These are phyloP conservation scores for Cephaloascus albidus DNA, from an alignment of 805 yeast genomes.

Conservation along the genomic window DNA sequence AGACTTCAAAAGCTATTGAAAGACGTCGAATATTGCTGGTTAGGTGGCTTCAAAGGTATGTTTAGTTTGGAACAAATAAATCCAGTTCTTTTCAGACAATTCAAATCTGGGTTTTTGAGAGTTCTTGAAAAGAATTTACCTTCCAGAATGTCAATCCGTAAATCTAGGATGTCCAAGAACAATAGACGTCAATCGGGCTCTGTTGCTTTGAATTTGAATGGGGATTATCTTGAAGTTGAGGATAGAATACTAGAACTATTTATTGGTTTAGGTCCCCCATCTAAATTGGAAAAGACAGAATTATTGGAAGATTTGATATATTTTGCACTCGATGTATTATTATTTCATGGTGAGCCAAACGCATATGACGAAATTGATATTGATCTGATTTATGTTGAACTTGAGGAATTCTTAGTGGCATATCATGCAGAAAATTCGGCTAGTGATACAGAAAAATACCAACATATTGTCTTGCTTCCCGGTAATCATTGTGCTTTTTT, in stretches of 20 bases:
- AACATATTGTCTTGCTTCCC: conserved; percentile 64
- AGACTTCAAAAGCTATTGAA: conserved; percentile 42
- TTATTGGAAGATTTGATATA: conserved; percentile 55
- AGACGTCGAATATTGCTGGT: conserved; percentile 56
- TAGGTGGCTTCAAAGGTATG: conserved; percentile 68
- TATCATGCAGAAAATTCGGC: conserved; percentile 9
- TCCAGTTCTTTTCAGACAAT: conserved; percentile 12
- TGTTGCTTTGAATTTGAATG: conserved; percentile 3
- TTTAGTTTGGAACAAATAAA: conserved; percentile 30
- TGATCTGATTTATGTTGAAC: conserved; percentile 40
- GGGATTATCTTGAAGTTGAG: conserved; percentile 21
- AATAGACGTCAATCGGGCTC: conserved; percentile 2
- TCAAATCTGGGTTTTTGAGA: conserved; percentile 25
- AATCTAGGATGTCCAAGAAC: conserved; percentile 1
- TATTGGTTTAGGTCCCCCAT: conserved; percentile 27
- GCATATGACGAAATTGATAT: conserved; percentile 60
- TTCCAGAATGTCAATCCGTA: conserved; percentile 21
- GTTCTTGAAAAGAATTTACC: conserved; percentile 39
- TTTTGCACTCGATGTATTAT: conserved; percentile 50
- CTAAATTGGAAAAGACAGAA: conserved; percentile 17
- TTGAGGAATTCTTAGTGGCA: conserved; percentile 36
- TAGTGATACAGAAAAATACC: conserved; percentile 5
- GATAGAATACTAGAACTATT: conserved; percentile 42
- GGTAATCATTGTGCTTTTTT: conserved; percentile 56
- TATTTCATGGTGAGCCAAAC: conserved; percentile 54